Evolutionary conservation across 352 stramenopile species (phyloP).

Genomic region (Globisporangium viniferum): DNA sequence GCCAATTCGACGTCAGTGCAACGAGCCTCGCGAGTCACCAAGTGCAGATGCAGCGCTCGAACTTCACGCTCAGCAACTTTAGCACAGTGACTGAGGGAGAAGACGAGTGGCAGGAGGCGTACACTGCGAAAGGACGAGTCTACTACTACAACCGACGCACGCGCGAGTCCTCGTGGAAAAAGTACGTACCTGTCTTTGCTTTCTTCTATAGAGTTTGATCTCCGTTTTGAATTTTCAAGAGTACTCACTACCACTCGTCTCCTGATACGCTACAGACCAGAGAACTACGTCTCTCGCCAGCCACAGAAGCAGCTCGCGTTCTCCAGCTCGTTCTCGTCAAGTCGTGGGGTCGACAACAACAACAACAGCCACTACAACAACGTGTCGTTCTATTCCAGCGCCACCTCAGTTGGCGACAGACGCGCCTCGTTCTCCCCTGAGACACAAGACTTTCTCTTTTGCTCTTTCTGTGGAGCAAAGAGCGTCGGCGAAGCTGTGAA

Average conservation of each 20-base stretch:
- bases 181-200: constrained; percentile 27
- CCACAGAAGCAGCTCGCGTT: constrained; percentile 9
- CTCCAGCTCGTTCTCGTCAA: constrained; percentile 10
- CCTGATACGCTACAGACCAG: constrained; percentile 8
- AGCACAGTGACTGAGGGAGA: constrained; percentile 13
- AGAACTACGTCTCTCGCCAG: constrained; percentile 12
- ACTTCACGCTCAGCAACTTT: constrained; percentile 20
- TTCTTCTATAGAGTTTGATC: not conserved
- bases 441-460: constrained; percentile 51
- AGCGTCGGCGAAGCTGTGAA: constrained; percentile 36
- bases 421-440: constrained; percentile 14
- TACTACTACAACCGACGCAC: constrained; percentile 89
- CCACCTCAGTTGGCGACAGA: not conserved
- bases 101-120: constrained; percentile 81
- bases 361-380: constrained; percentile 22
- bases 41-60: not conserved
- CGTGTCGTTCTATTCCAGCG: constrained; percentile 9
- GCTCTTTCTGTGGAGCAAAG: constrained; percentile 66
- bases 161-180: constrained; percentile 83
- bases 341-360: constrained; percentile 24
- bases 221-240: not conserved
- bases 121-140: constrained; percentile 79
- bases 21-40: not conserved
- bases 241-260: not conserved
- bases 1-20: not conserved